A percentile compares a stretch with the other conserved stretches of the same genome.
Evolutionary conservation across 192 early-diverging fungal species (phyloP).

Genomic region (Linnemannia zychae): DNA sequence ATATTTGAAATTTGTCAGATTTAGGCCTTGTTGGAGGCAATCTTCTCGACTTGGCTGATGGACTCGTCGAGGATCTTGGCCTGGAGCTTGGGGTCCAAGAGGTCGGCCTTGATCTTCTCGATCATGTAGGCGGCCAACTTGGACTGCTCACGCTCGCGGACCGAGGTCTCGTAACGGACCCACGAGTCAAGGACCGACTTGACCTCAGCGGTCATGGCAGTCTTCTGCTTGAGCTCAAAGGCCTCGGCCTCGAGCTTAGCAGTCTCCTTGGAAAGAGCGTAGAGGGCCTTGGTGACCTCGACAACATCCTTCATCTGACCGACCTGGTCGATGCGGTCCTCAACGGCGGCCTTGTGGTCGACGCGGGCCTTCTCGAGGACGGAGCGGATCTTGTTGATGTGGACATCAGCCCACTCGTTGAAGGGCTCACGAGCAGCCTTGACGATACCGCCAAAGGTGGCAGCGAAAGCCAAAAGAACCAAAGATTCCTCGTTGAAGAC

Average conservation of each 20-base stretch:
- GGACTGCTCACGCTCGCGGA: constrained; percentile 96
- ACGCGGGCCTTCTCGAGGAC: constrained; percentile 87
- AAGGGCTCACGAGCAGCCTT: constrained; percentile 86
- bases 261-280: constrained; percentile 95
- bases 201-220: constrained; percentile 82
- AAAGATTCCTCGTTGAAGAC: constrained; percentile 95
- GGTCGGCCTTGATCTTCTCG: constrained; percentile 78
- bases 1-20: constrained; percentile 1
- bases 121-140: constrained; percentile 88
- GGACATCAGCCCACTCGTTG: constrained; percentile 79
- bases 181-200: constrained; percentile 94
- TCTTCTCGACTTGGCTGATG: constrained; percentile 60
- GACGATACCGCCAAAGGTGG: constrained; percentile 85
- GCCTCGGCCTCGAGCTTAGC: constrained; percentile 94
- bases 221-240: constrained; percentile 95
- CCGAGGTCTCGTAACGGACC: constrained; percentile 94
- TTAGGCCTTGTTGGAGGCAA: constrained; percentile 55
- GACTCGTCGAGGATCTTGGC: constrained; percentile 58
- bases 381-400: constrained; percentile 82
- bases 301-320: constrained; percentile 95
- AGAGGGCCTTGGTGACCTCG: constrained; percentile 92
- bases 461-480: constrained; percentile 84
- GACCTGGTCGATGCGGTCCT: constrained; percentile 91
- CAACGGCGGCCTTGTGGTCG: constrained; percentile 93
- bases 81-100: constrained; percentile 75